Evolutionary conservation across 805 yeast genomes (phyloP).

Genomic region (Metschnikowia aberdeeniae): DNA sequence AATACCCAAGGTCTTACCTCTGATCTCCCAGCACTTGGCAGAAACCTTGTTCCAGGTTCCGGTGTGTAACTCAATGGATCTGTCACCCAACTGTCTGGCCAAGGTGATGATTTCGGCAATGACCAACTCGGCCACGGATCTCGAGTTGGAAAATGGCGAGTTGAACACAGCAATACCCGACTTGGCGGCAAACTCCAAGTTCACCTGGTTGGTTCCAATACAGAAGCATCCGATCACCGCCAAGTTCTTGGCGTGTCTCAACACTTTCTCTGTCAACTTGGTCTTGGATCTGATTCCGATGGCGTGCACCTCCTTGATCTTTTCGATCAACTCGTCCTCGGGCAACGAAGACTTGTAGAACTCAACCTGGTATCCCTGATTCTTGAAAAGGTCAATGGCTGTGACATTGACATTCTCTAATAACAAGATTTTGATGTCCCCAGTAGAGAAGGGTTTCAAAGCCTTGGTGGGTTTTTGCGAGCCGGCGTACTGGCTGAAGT

Average conservation of each 20-base stretch:
- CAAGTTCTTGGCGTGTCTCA: slow-evolving; percentile 83
- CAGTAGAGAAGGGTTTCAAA: slow-evolving; percentile 91
- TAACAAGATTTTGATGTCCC: slow-evolving; percentile 86
- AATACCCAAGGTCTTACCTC: slow-evolving; percentile 97
- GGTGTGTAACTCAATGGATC: slow-evolving; percentile 91
- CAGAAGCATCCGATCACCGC: slow-evolving; percentile 96
- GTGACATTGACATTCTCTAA: slow-evolving; percentile 92
- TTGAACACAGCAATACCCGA: slow-evolving; percentile 95
- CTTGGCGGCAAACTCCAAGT: slow-evolving; percentile 85
- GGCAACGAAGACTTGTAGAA: slow-evolving; percentile 83
- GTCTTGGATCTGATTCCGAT: slow-evolving; percentile 98
- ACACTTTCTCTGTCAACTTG: slow-evolving; percentile 71
- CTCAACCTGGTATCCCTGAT: slow-evolving; percentile 97
- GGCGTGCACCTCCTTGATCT: slow-evolving; percentile 90
- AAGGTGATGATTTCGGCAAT: slow-evolving; percentile 90
- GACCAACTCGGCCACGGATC: slow-evolving; percentile 97
- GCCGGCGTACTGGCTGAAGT: slow-evolving; percentile 51
- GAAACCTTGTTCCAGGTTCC: slow-evolving; percentile 98
- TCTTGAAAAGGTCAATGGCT: slow-evolving; percentile 78
- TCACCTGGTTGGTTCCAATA: slow-evolving; percentile 98
- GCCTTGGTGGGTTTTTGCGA: slow-evolving; percentile 56
- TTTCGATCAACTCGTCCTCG: slow-evolving; percentile 91
- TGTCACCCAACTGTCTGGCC: slow-evolving; percentile 95
- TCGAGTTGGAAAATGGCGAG: slow-evolving; percentile 97
- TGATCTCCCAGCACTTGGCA: slow-evolving; percentile 95